Conservation (phyloP, 139 green algal genomes). For the Asterochloris sp. region DNA sequence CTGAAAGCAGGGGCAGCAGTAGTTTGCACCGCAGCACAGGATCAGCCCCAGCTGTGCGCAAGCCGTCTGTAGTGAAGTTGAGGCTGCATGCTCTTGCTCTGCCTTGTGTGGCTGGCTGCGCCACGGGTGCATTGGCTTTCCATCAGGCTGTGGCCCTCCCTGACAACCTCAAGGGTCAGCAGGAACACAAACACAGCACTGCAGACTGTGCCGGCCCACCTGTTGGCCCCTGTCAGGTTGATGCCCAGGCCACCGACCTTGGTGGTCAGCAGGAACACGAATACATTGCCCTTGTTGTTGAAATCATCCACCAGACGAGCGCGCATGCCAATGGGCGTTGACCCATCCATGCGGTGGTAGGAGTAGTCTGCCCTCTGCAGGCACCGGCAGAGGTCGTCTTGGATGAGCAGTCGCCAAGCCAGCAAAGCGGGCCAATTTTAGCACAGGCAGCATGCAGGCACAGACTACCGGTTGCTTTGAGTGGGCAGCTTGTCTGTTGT, state of each 20-base stretch:
- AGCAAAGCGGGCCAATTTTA: not conserved
- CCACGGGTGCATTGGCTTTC: not conserved
- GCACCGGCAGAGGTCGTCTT: too few species aligned
- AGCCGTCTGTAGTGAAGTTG: not conserved
- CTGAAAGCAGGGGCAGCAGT: too few species aligned
- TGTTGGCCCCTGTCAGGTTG: constrained; percentile 93
- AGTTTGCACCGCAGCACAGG: too few species aligned
- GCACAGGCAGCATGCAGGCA: too few species aligned
- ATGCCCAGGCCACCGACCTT: constrained; percentile 94
- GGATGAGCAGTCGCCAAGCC: constrained; percentile 52
- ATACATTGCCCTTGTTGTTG: constrained; percentile 69
- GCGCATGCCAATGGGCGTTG: constrained; percentile 68
- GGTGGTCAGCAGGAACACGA: constrained; percentile 95
- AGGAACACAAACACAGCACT: not conserved
- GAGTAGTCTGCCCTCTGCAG: constrained; percentile 28
- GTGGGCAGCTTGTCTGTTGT: too few species aligned
- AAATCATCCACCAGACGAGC: constrained; percentile 83
- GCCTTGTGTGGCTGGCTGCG: not conserved
- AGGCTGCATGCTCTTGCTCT: not conserved
- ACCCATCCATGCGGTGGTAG: constrained; percentile 95
- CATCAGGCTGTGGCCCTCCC: too few species aligned
- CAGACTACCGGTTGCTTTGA: too few species aligned
- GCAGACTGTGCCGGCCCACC: not conserved
- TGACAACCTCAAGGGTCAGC: not conserved
- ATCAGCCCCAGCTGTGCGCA: too few species aligned